Percentiles rank a stretch among this genome's conserved stretches.
These are phyloP conservation scores for Fusarium fracticaudum DNA, from an alignment of 2,329 filamentous ascomycete species.

Conservation along the genomic window DNA sequence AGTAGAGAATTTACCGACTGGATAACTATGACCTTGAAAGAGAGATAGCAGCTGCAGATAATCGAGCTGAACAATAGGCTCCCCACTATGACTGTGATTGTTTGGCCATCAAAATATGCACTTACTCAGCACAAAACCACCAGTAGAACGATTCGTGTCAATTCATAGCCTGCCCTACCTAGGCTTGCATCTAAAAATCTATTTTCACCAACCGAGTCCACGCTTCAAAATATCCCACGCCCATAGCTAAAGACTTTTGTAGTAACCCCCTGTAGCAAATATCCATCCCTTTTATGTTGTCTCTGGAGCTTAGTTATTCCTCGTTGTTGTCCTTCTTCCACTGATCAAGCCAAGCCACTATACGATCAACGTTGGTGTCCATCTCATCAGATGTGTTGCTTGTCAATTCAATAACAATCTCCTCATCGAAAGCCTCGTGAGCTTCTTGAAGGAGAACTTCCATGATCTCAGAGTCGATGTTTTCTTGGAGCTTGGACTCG, in stretches of 20 bases:
- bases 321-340: slow-evolving; percentile 76
- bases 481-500: slow-evolving; percentile 91
- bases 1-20: not conserved
- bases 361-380: slow-evolving; percentile 85
- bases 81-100: slow-evolving; percentile 12
- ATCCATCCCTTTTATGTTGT: not conserved
- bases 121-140: slow-evolving; percentile 14
- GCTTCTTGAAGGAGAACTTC: slow-evolving; percentile 93
- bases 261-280: not conserved
- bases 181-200: slow-evolving; percentile 36
- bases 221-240: not conserved
- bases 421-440: slow-evolving; percentile 82
- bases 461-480: slow-evolving; percentile 97
- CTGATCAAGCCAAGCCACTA: slow-evolving; percentile 81
- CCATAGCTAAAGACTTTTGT: not conserved
- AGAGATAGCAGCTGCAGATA: slow-evolving; percentile 1
- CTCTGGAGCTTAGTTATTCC: not conserved
- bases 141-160: slow-evolving; percentile 33
- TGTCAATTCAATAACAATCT: slow-evolving; percentile 87
- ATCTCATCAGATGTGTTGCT: slow-evolving; percentile 87
- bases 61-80: not conserved
- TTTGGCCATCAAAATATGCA: slow-evolving; percentile 24
- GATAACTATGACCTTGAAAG: not conserved
- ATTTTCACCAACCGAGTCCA: slow-evolving; percentile 30
- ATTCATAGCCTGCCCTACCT: slow-evolving; percentile 20